Evolutionary conservation across 208 protist species (phyloP).

Genomic region (Crithidia brevicula): DNA sequence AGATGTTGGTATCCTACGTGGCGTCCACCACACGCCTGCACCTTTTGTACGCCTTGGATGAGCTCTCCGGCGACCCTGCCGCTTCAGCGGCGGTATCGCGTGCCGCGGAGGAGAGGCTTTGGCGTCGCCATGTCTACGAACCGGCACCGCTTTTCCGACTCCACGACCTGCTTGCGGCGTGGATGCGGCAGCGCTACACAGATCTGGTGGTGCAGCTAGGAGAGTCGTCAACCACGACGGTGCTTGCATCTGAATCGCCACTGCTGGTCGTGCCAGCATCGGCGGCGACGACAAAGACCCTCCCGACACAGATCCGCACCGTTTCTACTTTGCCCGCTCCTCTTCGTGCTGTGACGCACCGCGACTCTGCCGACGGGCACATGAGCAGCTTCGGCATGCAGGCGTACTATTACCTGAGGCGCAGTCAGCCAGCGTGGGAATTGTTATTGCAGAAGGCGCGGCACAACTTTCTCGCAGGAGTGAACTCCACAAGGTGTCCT

Average conservation of each 20-base stretch:
- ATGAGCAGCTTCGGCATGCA: conserved; percentile 20
- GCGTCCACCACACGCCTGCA: conserved; percentile 19
- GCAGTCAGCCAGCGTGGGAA: conserved; percentile 26
- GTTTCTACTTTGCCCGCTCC: background rate
- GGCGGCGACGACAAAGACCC: background rate
- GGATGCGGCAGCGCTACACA: conserved; percentile 23
- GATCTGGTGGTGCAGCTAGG: conserved; percentile 20
- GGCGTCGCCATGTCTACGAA: conserved; percentile 20
- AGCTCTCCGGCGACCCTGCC: background rate
- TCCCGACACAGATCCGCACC: background rate
- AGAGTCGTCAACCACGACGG: background rate
- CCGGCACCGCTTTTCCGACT: conserved; percentile 10
- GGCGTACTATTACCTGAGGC: conserved; percentile 39
- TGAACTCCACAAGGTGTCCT: background rate
- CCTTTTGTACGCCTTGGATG: background rate
- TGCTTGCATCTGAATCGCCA: background rate
- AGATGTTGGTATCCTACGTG: conserved; percentile 26
- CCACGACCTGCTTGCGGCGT: conserved; percentile 23
- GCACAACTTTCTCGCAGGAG: background rate
- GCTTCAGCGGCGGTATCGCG: background rate
- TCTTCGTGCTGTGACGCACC: background rate
- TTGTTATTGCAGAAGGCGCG: conserved; percentile 24
- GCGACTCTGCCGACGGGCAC: conserved; percentile 4
- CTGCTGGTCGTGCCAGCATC: background rate
- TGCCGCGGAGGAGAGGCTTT: background rate